Base-by-base conservation (phyloP, 495 filamentous ascomycete species). In the Rusavskia elegans region DNA sequence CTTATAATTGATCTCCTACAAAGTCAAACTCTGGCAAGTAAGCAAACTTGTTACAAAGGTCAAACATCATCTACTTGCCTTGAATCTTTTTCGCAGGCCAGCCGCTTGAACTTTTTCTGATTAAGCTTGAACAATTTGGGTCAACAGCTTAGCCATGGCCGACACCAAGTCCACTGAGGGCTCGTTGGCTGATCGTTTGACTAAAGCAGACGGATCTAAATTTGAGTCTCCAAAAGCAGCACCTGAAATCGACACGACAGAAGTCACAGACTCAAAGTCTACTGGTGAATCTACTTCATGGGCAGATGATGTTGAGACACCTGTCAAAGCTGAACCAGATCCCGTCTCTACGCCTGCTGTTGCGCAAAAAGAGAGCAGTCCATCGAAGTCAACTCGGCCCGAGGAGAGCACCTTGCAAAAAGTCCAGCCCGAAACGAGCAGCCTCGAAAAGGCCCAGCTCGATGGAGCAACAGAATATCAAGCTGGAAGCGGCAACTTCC, bases 231-330 rank as follows among this genome's bases (percentile, higher is more conserved):
- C 44, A 11, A 46, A 46, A 46, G 44, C 23, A 25, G 44, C 19
- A 11, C 13, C 44, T 2, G 44, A n/a, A 42, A 42, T 17, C 21
- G 19, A 23, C 21, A 29, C 44, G 14, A 29, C 19, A 23, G 44
- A 46, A 46, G 5, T 16, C 8, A 23, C 44, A 16, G 8, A 17
- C 11, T 23, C 44, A 11, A 23, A 46, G 44, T 23, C 19, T 29
- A 27, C 44, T 16, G 44, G 23, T 23, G 44, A 19, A 41, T 29
- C 45, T 25, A 48, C 51, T 25, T 65, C 64, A 17, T 68, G 65
- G 65, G 64, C 62, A 20, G 65, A 66, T 52, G 64, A 68, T 32
- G 55, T 61, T 36, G 55, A 57, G 3, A 63, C 64, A 8, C 63
- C 65, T 9, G 49, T 54, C 14, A 56, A 30, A 8, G 35, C 53